Base-by-base conservation (phyloP, 345 rosid genomes). In the Carallia pectinifolia region DNA sequence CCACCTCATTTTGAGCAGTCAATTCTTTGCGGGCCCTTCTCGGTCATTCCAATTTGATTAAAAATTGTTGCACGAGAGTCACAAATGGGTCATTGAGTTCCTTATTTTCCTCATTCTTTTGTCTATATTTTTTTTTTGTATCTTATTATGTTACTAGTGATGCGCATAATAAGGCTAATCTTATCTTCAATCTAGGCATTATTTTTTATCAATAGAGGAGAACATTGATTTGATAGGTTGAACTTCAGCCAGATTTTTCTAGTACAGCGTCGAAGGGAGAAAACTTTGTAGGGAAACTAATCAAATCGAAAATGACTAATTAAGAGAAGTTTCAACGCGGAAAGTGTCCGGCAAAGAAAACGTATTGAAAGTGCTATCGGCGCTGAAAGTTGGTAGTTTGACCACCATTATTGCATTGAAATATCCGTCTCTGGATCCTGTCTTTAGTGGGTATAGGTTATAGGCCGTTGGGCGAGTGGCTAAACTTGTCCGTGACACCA, bases 11-110 rank as follows among this genome's bases (percentile, higher is more conserved):
- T 58, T 6, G 65, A 48, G 29, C 18, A 18, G 76, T 68, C 82
- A 66, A 68, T 62, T 78, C 65, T 58, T 8, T 8, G 7, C 31
- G 71, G 68, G 65, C 7, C 39, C 60, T 27, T 38, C 62, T 29
- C 36, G 1, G 17, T 53, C 37, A 37, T 3, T 67, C 23, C 29
- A 0, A 34, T 29, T 58, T 6, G 50, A 52, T 33, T 29, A 3
- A 62, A 68, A 55, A 47, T 59, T 52, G 23, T 54, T 9, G 37
- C 80, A 76, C 54, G 76, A 68, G 79, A 74, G 72, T 30, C 81
- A 59, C 71, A 76, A 23, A 47, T 4, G 1, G 34, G 6, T 9
- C 53, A 0, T 23, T 54, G 10, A 0, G 12, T 19, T 54, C 30
- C 1, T 7, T 4, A 39, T 39, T 29, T 15, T 23, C 5, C 31